Percentiles rank a stretch among this genome's conserved stretches.
Evolutionary conservation across 768 basidiomycete species (phyloP).

Genomic region (Trametes villosa): DNA sequence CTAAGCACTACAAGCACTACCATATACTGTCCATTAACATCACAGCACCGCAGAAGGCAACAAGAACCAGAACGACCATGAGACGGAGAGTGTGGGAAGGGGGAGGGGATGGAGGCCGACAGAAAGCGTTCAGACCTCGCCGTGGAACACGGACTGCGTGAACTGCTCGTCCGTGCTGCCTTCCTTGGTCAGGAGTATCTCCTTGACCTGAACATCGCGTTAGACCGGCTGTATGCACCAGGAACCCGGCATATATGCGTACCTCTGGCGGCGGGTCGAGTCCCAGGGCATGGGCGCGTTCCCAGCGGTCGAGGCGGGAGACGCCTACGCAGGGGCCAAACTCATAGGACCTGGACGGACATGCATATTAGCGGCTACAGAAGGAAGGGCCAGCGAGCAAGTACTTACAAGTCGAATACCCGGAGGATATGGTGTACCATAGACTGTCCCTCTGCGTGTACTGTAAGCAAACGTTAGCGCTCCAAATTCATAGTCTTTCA

Average conservation of each 20-base stretch:
- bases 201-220: conserved; percentile 58
- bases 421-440: conserved; percentile 74
- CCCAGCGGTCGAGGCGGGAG: conserved; percentile 86
- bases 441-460: conserved; percentile 65
- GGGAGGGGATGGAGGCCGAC: too few relatives aligned
- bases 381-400: neutral
- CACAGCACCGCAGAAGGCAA: neutral
- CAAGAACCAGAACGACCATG: neutral
- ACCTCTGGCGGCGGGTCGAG: conserved; percentile 83
- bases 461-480: conserved; percentile 41
- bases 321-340: conserved; percentile 83
- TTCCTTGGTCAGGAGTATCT: conserved; percentile 75
- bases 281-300: conserved; percentile 78
- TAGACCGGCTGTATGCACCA: neutral
- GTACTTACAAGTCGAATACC: conserved; percentile 71
- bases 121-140: conserved; percentile 17
- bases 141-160: conserved; percentile 60
- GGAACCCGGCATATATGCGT: conserved; percentile 27
- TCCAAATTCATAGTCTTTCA: neutral
- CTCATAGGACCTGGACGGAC: conserved; percentile 61
- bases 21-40: too few relatives aligned
- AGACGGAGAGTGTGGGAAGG: neutral
- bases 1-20: neutral
- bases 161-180: conserved; percentile 58
- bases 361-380: conserved; percentile 5